A percentile compares a stretch with the other conserved stretches of the same genome.
phyloP scores from a whole-genome alignment of 2,329 filamentous ascomycete genomes.

The Capronia coronata region DNA sequence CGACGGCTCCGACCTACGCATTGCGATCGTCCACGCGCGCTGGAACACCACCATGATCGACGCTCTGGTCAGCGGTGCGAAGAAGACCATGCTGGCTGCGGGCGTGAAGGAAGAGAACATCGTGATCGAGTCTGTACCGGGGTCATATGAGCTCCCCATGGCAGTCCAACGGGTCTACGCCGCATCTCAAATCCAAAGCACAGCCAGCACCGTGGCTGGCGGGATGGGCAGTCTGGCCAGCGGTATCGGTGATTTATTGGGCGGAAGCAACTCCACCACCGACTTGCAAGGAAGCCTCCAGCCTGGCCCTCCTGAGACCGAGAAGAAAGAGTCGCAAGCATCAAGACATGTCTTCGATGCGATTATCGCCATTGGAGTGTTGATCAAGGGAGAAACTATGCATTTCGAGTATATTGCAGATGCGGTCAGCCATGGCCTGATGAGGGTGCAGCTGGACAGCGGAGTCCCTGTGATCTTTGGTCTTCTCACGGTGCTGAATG shows the following conservation, averaged over 20 bases:
- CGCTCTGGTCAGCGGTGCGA: conserved; percentile 72
- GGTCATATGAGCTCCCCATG: conserved; percentile 89
- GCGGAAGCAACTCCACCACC: conserved; percentile 55
- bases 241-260: conserved; percentile 70
- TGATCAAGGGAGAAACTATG: conserved; percentile 99
- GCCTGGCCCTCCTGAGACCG: conserved; percentile 23
- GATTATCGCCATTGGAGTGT: conserved; percentile 86
- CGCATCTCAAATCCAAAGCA: conserved; percentile 77
- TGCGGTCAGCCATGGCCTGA: conserved; percentile 80
- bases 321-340: conserved; percentile 37
- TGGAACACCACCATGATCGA: conserved; percentile 91
- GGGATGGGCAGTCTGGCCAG: conserved; percentile 47
- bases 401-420: conserved; percentile 99
- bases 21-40: conserved; percentile 91
- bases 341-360: conserved; percentile 63
- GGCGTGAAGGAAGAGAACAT: conserved; percentile 88
- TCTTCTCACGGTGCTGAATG: conserved; percentile 77
- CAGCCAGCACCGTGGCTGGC: conserved; percentile 32
- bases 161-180: conserved; percentile 82
- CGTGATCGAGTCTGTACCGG: conserved; percentile 80
- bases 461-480: conserved; percentile 89
- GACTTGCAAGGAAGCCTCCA: conserved; percentile 50
- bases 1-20: conserved; percentile 67
- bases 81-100: conserved; percentile 65
- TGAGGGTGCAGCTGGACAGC: conserved; percentile 86